Conservation (phyloP, 495 filamentous ascomycete genomes). For the Bombardia bombarda region DNA sequence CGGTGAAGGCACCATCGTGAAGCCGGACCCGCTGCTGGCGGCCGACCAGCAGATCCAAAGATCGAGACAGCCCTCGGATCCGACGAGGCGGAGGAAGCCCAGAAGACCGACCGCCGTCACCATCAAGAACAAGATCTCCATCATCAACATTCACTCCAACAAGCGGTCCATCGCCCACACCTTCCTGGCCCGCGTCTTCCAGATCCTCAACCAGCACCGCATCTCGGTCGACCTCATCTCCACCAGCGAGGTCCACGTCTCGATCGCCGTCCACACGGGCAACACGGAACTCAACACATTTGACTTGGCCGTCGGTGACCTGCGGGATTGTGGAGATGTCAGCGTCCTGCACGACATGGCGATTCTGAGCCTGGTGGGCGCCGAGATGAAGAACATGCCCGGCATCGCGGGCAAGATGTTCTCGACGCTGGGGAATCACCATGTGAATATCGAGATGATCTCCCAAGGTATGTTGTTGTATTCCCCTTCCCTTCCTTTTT, state of each 20-base stretch:
- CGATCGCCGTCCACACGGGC: conserved; percentile 82
- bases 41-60: conserved; percentile 38
- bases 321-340: conserved; percentile 69
- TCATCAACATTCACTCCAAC: conserved; percentile 94
- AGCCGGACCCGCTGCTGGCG: conserved; percentile 44
- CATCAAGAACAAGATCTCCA: conserved; percentile 85
- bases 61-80: conserved; percentile 33
- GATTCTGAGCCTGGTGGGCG: conserved; percentile 84
- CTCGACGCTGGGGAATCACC: conserved; percentile 75
- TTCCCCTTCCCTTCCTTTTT: conserved; percentile 4
- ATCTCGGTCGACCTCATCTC: conserved; percentile 90
- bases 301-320: conserved; percentile 57
- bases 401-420: conserved; percentile 89
- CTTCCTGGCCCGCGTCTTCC: conserved; percentile 87
- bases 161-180: conserved; percentile 68
- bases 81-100: conserved; percentile 32
- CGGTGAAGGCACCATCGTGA: conserved; percentile 80
- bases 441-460: conserved; percentile 96
- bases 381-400: conserved; percentile 90
- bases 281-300: conserved; percentile 57
- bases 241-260: conserved; percentile 89
- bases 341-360: conserved; percentile 82
- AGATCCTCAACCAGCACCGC: conserved; percentile 67
- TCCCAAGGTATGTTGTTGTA: conserved; percentile 64
- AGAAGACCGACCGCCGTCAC: conserved; percentile 79